A percentile compares a stretch with the other conserved stretches of the same genome.
Conservation (phyloP, 1,284 basidiomycete genomes). For the Ganoderma leucocontextum region DNA sequence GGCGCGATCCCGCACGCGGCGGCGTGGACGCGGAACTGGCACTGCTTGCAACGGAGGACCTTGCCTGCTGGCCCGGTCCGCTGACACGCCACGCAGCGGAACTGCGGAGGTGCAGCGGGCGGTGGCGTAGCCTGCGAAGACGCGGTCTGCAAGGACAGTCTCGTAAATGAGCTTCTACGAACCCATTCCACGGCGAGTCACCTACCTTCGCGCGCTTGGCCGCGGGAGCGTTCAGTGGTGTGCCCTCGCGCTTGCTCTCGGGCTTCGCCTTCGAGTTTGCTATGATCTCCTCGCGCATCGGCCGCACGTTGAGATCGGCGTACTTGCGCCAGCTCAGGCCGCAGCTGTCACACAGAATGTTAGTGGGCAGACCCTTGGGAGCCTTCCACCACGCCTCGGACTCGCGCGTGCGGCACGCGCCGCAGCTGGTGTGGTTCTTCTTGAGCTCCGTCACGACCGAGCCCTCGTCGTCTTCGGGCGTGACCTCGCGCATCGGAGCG, state of each 20-base stretch:
- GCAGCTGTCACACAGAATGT: slow-evolving; percentile 83
- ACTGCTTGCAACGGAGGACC: slow-evolving; percentile 83
- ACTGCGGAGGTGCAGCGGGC: slow-evolving; percentile 61
- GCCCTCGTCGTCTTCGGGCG: slow-evolving; percentile 72
- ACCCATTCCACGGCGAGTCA: not conserved
- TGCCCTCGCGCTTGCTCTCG: slow-evolving; percentile 80
- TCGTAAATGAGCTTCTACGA: not conserved
- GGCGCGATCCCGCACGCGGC: slow-evolving; percentile 75
- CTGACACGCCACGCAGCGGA: slow-evolving; percentile 80
- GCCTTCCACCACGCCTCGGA: slow-evolving; percentile 88
- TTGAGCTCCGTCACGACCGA: slow-evolving; percentile 69
- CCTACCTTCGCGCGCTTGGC: slow-evolving; percentile 76
- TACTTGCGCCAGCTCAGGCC: slow-evolving; percentile 90
- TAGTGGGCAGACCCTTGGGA: slow-evolving; percentile 76
- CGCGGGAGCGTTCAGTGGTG: slow-evolving; percentile 68
- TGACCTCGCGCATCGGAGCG: slow-evolving; percentile 32
- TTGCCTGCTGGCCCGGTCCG: slow-evolving; percentile 77
- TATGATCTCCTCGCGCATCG: slow-evolving; percentile 69
- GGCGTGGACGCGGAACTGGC: slow-evolving; percentile 76
- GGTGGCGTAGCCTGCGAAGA: slow-evolving; percentile 65
- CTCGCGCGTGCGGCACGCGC: slow-evolving; percentile 80
- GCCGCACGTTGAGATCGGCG: slow-evolving; percentile 81
- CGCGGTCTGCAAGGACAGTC: slow-evolving; percentile 49
- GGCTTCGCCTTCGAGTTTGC: slow-evolving; percentile 51
- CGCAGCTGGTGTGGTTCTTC: slow-evolving; percentile 69